Base-by-base conservation (phyloP, 2,329 filamentous ascomycete species). In the Fusarium kyushuense region DNA sequence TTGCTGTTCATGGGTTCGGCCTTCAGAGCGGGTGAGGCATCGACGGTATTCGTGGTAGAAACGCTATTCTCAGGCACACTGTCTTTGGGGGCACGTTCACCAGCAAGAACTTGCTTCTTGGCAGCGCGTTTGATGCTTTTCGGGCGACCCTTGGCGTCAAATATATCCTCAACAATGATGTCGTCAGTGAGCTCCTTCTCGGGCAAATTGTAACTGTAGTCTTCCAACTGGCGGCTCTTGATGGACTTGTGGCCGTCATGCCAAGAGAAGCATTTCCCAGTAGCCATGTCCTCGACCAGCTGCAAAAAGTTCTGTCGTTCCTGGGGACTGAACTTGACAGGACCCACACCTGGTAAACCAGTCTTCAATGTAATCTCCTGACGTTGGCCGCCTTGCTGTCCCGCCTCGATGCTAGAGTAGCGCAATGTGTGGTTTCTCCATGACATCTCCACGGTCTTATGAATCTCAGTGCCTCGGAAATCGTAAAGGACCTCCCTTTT, bases 381-480 rank as follows among this genome's bases (percentile, higher is more conserved):
- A n/a, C 84, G 79, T 14, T 81, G 82, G 8, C 85, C 85, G 49
- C 82, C 83, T 59, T 84, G 82, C 51, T 80, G 79, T 0, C 85
- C 85, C 7, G 80, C 84, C 63, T 87, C 83, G 63, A 87, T 79
- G 69, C 79, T 83, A 21, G 80, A 84, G 79, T 87, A 87, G 10
- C 78, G 79, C 11, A 89, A 76, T 13, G 74, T 82, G 75, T 84
- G 81, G 42, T 79, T 80, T 9, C 77, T 64, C 74, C 82, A 84
- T 3, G 79, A 73, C 38, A 81, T 75, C 12, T 82, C 77, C 46
- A 83, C 75, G 25, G 78, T 75, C 58, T 84, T 83, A 45, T 83
- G 84, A 38, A 88, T 78, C 69, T 89, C 85, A 3, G 87, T 78
- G 10, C 85, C 84, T 47, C 80, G 78, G 73, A 87, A 86, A 17